phyloP scores from a whole-genome alignment of 805 yeast species.

The Saccharomyces kudriavzevii region DNA sequence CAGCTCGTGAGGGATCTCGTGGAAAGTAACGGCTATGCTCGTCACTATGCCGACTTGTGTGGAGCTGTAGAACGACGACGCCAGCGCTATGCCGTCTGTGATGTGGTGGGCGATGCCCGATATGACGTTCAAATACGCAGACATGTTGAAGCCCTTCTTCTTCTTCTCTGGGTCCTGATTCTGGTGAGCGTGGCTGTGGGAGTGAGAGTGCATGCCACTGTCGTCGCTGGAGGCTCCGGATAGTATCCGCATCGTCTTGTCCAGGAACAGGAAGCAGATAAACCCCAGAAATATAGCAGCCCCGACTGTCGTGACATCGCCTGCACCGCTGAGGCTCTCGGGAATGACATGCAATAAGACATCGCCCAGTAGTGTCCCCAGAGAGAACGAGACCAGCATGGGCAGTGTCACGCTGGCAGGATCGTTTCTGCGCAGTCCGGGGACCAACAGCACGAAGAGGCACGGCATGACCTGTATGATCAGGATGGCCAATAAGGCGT shows the following conservation, averaged over 20 bases:
- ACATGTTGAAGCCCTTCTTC: slow-evolving; percentile 26
- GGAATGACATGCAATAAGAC: slow-evolving; percentile 67
- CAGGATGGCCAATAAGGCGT: slow-evolving; percentile 55
- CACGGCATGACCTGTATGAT: slow-evolving; percentile 62
- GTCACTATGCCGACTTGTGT: slow-evolving; percentile 59
- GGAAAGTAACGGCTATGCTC: slow-evolving; percentile 61
- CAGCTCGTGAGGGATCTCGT: slow-evolving; percentile 75
- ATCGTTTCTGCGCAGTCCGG: slow-evolving; percentile 31
- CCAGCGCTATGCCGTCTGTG: slow-evolving; percentile 69
- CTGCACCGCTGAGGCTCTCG: slow-evolving; percentile 45
- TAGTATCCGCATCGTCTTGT: slow-evolving; percentile 48
- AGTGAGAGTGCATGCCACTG: slow-evolving; percentile 30
- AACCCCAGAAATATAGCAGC: slow-evolving; percentile 54
- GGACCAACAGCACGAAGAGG: slow-evolving; percentile 46
- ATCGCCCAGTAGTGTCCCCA: slow-evolving; percentile 71
- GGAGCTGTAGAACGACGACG: slow-evolving; percentile 59
- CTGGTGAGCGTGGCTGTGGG: slow-evolving; percentile 33
- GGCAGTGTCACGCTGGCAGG: slow-evolving; percentile 29
- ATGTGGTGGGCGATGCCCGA: slow-evolving; percentile 69
- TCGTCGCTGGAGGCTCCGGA: slow-evolving; percentile 12
- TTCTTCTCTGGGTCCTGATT: slow-evolving; percentile 2
- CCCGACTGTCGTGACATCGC: slow-evolving; percentile 38
- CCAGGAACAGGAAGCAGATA: slow-evolving; percentile 50
- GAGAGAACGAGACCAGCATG: slow-evolving; percentile 59
- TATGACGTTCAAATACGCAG: slow-evolving; percentile 58